Evolutionary conservation across 352 stramenopile species (phyloP).

Genomic region (Pythium sp.): DNA sequence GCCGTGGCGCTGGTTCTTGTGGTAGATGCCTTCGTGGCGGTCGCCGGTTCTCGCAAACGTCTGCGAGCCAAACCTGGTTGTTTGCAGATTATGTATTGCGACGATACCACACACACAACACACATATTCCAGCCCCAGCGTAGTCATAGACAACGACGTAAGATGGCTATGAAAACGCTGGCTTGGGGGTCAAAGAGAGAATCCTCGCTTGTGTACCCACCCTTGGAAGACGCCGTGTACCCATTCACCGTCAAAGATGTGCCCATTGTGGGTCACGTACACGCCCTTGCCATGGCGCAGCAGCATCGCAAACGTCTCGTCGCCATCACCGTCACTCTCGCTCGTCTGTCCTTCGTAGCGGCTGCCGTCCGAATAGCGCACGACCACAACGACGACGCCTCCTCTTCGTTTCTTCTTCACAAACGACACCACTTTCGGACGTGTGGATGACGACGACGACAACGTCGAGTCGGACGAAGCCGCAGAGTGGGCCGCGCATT

Average conservation of each 20-base stretch:
- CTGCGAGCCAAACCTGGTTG: slow-evolving; percentile 76
- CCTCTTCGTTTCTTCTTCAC: slow-evolving; percentile 43
- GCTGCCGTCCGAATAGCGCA: slow-evolving; percentile 65
- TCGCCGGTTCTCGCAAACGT: slow-evolving; percentile 77
- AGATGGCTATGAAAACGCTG: neutral
- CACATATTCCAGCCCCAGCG: slow-evolving; percentile 2
- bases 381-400: slow-evolving; percentile 26
- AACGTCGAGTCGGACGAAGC: neutral
- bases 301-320: slow-evolving; percentile 34
- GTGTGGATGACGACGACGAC: slow-evolving; percentile 6
- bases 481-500: neutral
- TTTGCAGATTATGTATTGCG: neutral
- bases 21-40: slow-evolving; percentile 86
- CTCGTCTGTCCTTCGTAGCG: slow-evolving; percentile 54
- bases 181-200: neutral
- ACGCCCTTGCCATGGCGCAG: slow-evolving; percentile 62
- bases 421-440: slow-evolving; percentile 44
- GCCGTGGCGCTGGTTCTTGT: slow-evolving; percentile 82
- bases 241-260: slow-evolving; percentile 83
- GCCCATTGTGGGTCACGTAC: slow-evolving; percentile 46
- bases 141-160: slow-evolving; percentile 5
- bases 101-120: neutral
- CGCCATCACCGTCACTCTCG: slow-evolving; percentile 10
- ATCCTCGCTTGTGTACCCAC: slow-evolving; percentile 35
- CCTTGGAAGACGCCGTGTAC: slow-evolving; percentile 80